Evolutionary conservation across 2,329 filamentous ascomycete genomes (phyloP).

Genomic region (Lasiodiplodia sp.): DNA sequence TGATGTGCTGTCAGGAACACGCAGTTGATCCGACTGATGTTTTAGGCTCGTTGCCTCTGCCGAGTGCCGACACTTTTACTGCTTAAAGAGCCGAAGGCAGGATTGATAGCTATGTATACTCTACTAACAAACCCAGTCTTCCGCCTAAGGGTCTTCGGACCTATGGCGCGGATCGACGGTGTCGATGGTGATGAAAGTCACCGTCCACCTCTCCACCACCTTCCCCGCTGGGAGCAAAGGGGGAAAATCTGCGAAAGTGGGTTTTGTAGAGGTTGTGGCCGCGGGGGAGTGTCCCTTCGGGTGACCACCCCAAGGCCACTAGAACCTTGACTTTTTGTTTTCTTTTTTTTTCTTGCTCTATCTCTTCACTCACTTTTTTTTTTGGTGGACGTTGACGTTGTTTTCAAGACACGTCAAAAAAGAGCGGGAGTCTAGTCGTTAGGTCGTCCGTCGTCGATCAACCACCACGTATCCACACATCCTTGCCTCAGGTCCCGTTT

Average conservation of each 20-base stretch:
- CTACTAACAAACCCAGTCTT: not conserved
- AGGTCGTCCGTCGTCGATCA: not conserved
- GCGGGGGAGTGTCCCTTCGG: too few species aligned
- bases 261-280: not conserved
- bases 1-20: not conserved
- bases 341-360: too few species aligned
- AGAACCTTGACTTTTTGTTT: too few species aligned
- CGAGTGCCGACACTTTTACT: not conserved
- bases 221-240: not conserved
- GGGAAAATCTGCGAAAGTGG: not conserved
- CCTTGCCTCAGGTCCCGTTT: conserved; percentile 27
- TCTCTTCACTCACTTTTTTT: too few species aligned
- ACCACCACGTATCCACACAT: not conserved
- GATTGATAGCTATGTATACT: not conserved
- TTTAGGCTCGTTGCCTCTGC: not conserved
- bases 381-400: too few species aligned
- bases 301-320: too few species aligned
- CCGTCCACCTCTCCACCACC: not conserved
- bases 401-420: not conserved
- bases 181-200: not conserved
- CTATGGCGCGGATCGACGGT: not conserved
- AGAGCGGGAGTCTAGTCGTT: not conserved
- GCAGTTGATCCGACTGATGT: not conserved
- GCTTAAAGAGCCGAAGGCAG: too few species aligned
- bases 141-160: not conserved